Evolutionary conservation across 345 rosid species (phyloP), one percentile per base, ranked within the genome.

Genomic region (Brassica cretica): DNA sequence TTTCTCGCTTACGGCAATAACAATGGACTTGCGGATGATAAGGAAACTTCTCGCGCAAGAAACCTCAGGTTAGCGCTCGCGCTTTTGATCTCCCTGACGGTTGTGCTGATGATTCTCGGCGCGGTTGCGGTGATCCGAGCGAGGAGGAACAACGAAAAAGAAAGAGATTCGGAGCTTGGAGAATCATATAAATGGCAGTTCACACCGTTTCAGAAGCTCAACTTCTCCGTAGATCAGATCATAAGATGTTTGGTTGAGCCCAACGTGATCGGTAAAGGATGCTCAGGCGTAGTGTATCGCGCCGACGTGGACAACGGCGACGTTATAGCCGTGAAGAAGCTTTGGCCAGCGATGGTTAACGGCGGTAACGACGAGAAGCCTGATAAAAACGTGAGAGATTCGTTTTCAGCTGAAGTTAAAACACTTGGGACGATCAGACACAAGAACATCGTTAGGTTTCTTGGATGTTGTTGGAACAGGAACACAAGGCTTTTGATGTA

Each of bases 141-240:
- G 12, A 75, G 84, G 18, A 91, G 84, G 76, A 78, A 81, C 3
- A 61, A 84, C 11, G 80, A 81, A 68, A 87, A 82, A 5, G 89
- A 89, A 25, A 88, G 86, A 73, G 93, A 88, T 63, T 92, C 97
- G 1, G 98, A 91, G 83, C 75, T 91, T 63, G 97, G 95, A n/a
- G 91, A 89, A 66, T 87, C 98, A 5, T 90, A 88, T 86, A 91
- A 92, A 15, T 95, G 99, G 99, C 94, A 93, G 64, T 90, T 93
- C 84, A 90, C 93, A 76, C 98, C 97, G 58, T 95, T 95, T 85
- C 99, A 93, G 86, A 95, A 93, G 89, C 82, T 95, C 58, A 91
- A 85, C 74, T 93, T 95, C 87, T 86, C 97, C 0, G 88, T 91
- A 11, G 99, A 95, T 71, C 94, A 91, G 76, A 77, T 95, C 44